Base-by-base conservation (phyloP, 1,139 yeast species). In the Candida sanyaensis region DNA sequence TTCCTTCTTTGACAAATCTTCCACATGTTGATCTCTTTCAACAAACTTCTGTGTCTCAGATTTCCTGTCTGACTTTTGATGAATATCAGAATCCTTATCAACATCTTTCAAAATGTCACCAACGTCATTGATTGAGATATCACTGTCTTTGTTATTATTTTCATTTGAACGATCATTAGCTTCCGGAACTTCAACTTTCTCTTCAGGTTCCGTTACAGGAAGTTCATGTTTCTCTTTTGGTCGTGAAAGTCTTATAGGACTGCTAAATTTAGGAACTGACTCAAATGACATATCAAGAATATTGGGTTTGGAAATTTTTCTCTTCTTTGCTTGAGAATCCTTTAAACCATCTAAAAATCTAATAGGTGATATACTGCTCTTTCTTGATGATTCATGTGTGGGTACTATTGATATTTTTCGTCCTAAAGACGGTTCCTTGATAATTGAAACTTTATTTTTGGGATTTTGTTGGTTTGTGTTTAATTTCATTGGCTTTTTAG, bases 281-380 rank as follows among this genome's bases (percentile, higher is more conserved):
- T 55, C 58, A 39, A 48, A 48, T 3, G 58, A 55, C 46, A 45
- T 47, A 41, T 55, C 58, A 40, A 55, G 49, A 10, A 55, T 54
- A 36, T 47, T 55, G 5, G 51, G 54, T 37, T 43, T 49, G 1
- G 43, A 32, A 13, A 39, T 37, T 17, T n/a, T 49, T 37, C 44
- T 47, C 28, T 42, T 32, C 24, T 43, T 43, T 23, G n/a, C 17
- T 21, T 37, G 37, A 3, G 30, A 37, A 12, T 26, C 41, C 11
- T 37, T 37, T 4, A 43, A 37, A 4, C 37, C 26, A 24, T 37
- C 37, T 12, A 43, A 32, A 13, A 52, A 46, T 13, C 44, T 53
- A 8, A 46, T 27, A 5, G 54, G 52, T 27, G 53, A 47, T 24
- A 17, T 9, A 11, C 5, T n/a, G 11, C 12, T 12, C 24, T 24